phyloP scores from a whole-genome alignment of 345 rosid species.

The Geranium rotundifolium region DNA sequence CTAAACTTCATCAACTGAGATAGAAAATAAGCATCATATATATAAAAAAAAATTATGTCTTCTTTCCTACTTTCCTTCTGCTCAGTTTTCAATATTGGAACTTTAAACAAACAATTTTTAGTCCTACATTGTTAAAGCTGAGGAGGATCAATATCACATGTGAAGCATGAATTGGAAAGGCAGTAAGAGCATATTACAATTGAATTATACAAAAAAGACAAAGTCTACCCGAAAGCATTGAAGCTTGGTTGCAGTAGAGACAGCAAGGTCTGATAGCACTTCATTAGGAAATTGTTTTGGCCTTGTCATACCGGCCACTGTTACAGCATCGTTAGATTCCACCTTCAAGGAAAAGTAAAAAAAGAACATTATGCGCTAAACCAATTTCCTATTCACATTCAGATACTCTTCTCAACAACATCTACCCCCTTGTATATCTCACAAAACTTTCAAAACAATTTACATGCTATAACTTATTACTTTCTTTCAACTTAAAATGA shows the following conservation, averaged over 20 bases:
- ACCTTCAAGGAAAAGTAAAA: conserved; percentile 30
- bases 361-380: not conserved
- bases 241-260: conserved; percentile 83
- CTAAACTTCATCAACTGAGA: not conserved
- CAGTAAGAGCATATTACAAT: too few species aligned
- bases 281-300: conserved; percentile 71
- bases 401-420: not conserved
- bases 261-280: conserved; percentile 66
- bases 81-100: not conserved
- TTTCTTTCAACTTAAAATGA: too few species aligned
- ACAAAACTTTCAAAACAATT: too few species aligned
- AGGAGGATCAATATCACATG: too few species aligned
- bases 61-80: not conserved
- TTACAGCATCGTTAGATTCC: conserved; percentile 74
- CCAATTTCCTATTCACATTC: not conserved
- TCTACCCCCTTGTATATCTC: not conserved
- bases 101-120: not conserved
- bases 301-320: conserved; percentile 75
- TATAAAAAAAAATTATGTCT: too few species aligned
- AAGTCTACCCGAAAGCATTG: conserved; percentile 67
- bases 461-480: too few species aligned
- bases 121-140: too few species aligned
- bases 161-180: not conserved
- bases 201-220: conserved; percentile 8
- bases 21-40: not conserved